These are phyloP conservation scores for Penicillium atrosanguineum DNA, from an alignment of 495 filamentous ascomycete genomes.

Conservation along the genomic window DNA sequence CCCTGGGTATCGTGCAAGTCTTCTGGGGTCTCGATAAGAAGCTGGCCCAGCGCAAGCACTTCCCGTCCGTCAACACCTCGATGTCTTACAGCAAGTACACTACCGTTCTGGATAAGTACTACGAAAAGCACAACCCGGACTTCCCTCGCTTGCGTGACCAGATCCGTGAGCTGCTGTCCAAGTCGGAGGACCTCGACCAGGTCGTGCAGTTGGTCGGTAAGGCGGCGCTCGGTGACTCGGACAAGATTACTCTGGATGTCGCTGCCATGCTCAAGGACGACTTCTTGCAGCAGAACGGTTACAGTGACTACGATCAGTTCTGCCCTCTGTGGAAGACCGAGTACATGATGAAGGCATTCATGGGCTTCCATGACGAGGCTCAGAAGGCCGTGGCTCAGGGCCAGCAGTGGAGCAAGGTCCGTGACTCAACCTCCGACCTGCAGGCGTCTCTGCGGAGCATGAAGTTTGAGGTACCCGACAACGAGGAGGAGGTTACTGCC, in stretches of 20 bases:
- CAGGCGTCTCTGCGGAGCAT: slow-evolving; percentile 79
- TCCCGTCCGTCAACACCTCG: slow-evolving; percentile 96
- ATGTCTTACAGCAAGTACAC: slow-evolving; percentile 98
- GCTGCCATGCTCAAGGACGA: slow-evolving; percentile 94
- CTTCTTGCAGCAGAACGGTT: slow-evolving; percentile 98
- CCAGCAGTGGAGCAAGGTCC: slow-evolving; percentile 85
- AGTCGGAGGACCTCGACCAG: slow-evolving; percentile 95
- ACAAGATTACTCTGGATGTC: slow-evolving; percentile 98
- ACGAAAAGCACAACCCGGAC: slow-evolving; percentile 87
- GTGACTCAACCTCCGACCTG: slow-evolving; percentile 84
- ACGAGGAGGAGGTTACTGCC: slow-evolving; percentile 71
- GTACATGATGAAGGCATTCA: slow-evolving; percentile 99
- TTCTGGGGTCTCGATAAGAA: slow-evolving; percentile 99
- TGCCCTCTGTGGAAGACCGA: slow-evolving; percentile 99
- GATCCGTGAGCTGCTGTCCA: slow-evolving; percentile 87
- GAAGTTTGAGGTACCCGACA: slow-evolving; percentile 90
- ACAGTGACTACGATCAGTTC: slow-evolving; percentile 98
- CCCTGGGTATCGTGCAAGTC: slow-evolving; percentile 96
- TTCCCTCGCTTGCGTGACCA: slow-evolving; percentile 91
- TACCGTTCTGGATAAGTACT: slow-evolving; percentile 80
- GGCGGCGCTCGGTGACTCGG: slow-evolving; percentile 88
- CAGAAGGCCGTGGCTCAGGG: slow-evolving; percentile 93
- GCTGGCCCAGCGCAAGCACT: slow-evolving; percentile 97
- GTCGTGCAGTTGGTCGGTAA: slow-evolving; percentile 99
- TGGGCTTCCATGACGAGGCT: slow-evolving; percentile 94